Evolutionary conservation across 2,329 filamentous ascomycete species (phyloP), one percentile per base, ranked within the genome.

Genomic region (Fusarium sp.): DNA sequence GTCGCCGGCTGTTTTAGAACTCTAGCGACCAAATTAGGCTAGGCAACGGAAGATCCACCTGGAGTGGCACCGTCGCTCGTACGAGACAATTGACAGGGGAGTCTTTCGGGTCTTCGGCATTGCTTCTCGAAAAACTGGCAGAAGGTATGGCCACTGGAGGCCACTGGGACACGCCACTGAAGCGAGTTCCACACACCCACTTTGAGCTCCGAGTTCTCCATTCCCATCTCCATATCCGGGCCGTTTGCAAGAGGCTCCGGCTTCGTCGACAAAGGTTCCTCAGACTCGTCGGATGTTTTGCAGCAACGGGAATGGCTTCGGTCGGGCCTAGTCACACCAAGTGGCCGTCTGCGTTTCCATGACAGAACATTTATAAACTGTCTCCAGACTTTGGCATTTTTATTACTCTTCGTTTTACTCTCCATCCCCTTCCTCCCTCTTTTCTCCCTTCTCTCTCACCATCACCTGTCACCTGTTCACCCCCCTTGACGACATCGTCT

Each of bases 101-200:
- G 14, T 6, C 25, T 14, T 23, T 67, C 71, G 71, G 69, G 30
- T 65, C 58, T 49, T 70, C 71, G 71, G 71, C 69, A 55, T 49
- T 20, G 25, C 41, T 72, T 73, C 67, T 71, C 61, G 71, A 73
- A 73, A 69, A 32, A 32, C 30, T 32, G 30, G 25, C 30, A 32
- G 30, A 32, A 32, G 30, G 13, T 14, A 32, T 4, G 11, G 30
- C 30, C 33, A 15, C 23, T 23, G 23, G 23, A 23, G 23, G 23
- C 6, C 23, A 23, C 23, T 23, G 23, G 23, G 23, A 25, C 32
- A 44, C 46, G 25, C 50, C 41, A 65, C 59, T 56, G 11, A 11
- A 30, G 11, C 27, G 4, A 30, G 27, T 13, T 10, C 27, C 27
- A 30, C 27, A 30, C 27, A 30, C 30, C 30, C 30, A 33, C 30